These are phyloP conservation scores for Tripterygium wilfordii DNA, from an alignment of 177 flowering plant species.

Conservation along the genomic window DNA sequence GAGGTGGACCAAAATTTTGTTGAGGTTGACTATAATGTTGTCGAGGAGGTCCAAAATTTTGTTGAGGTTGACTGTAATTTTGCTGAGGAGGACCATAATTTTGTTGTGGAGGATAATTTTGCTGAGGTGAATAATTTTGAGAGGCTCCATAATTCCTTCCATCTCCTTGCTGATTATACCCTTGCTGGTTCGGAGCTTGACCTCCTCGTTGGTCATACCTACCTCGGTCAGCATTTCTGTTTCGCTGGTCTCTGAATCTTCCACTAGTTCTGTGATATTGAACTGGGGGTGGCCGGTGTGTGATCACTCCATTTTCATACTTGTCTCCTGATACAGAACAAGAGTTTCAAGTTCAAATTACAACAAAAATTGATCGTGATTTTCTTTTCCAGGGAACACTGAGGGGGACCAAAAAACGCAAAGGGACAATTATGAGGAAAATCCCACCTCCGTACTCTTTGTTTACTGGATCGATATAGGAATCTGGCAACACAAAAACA, in stretches of 20 bases:
- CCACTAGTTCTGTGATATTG: conserved; percentile 41
- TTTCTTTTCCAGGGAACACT: too few species aligned
- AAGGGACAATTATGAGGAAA: background rate
- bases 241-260: conserved; percentile 29
- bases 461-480: conserved; percentile 84
- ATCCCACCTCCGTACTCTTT: conserved; percentile 89
- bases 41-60: background rate
- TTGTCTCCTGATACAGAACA: conserved; percentile 66
- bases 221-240: conserved; percentile 31
- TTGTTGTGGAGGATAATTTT: conserved; percentile 25
- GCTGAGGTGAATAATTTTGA: conserved; percentile 5
- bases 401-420: background rate
- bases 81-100: conserved; percentile 33
- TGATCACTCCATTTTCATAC: conserved; percentile 78
- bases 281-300: conserved; percentile 77
- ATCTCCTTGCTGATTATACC: conserved; percentile 30
- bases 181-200: conserved; percentile 28
- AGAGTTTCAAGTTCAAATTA: too few species aligned
- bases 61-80: too few species aligned
- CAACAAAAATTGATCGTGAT: too few species aligned
- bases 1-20: too few species aligned
- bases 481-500: conserved; percentile 86
- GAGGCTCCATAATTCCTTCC: conserved; percentile 22
- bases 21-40: too few species aligned
- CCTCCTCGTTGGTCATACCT: conserved; percentile 42